Base-by-base conservation (phyloP, 768 basidiomycete species). In the Tylopilus sp. region DNA sequence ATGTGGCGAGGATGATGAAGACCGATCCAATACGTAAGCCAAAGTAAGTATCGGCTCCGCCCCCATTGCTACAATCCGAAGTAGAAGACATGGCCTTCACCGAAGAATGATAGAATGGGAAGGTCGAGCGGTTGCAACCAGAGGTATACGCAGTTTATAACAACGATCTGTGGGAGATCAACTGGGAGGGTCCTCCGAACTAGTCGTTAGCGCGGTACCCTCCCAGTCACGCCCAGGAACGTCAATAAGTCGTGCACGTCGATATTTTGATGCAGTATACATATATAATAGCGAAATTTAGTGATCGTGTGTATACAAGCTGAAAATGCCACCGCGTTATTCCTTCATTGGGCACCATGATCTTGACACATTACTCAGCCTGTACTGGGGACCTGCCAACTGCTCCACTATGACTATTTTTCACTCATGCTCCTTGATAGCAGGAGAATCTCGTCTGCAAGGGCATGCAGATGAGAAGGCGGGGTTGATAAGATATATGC, bases 1-100 rank as follows among this genome's bases (percentile, higher is more conserved):
- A 86, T 21, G 80, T 77, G 3, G 72, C 62, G 51, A 88, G 74
- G 61, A 92, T 81, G 58, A 93, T 74, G 69, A 92, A 92, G 56
- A 91, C 68, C 20, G 88, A 80, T 0, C 78, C 89, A 42, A 91
- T 74, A 4, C 90, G 80, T 40, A 92, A 71, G 28, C 72, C 65
- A 5, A 76, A 65, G 53, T 75, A 70, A 3, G 74, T 68, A 56
- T 79, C 68, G 18, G 73, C 71, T n/a, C 80, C 80, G 26, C 80
- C 78, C 17, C 79, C 79, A 7, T 68, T 61, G 40, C 77, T 76
- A 65, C 86, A 88, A 7, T 59, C n/a, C 20, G 22, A 5, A 25
- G 40, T 10, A 25, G 56, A 53, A 41, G 68, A 66, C 67, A 70
- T 68, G 44, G 17, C 9, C 9, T 25, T 31, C 22, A 26, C 23